These are phyloP conservation scores for Aspergillus sp. DNA, from an alignment of 2,329 filamentous ascomycete genomes.

Conservation along the genomic window DNA sequence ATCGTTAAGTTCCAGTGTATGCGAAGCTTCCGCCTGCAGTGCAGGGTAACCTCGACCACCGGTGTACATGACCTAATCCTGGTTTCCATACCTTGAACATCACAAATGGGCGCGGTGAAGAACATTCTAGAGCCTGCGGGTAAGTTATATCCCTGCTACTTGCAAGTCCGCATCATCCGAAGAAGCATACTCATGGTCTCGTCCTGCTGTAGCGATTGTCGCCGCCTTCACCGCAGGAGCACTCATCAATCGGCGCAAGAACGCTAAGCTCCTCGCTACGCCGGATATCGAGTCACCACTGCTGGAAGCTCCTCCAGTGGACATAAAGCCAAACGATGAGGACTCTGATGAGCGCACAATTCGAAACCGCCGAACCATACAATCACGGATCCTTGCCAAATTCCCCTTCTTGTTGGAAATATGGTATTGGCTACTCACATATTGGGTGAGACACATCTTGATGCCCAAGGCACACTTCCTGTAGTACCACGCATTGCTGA, in stretches of 20 bases:
- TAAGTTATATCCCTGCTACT: slow-evolving; percentile 4
- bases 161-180: not conserved
- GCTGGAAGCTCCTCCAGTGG: slow-evolving; percentile 11
- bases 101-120: slow-evolving; percentile 14
- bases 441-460: slow-evolving; percentile 29
- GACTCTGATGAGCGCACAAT: not conserved
- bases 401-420: slow-evolving; percentile 38
- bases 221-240: slow-evolving; percentile 16
- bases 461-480: not conserved
- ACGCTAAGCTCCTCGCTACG: slow-evolving; percentile 2
- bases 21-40: not conserved
- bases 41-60: not conserved
- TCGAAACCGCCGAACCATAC: slow-evolving; percentile 16
- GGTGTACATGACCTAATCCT: not conserved
- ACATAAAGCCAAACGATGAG: slow-evolving; percentile 2
- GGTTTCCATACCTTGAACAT: not conserved
- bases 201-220: slow-evolving; percentile 14
- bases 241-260: slow-evolving; percentile 17
- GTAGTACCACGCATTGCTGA: not conserved
- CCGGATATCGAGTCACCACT: slow-evolving; percentile 18
- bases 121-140: slow-evolving; percentile 23
- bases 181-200: not conserved
- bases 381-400: slow-evolving; percentile 26
- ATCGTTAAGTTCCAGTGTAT: not conserved
- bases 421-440: slow-evolving; percentile 36